Evolutionary conservation across 495 filamentous ascomycete species (phyloP).

Genomic region (Cenococcum geophilum): DNA sequence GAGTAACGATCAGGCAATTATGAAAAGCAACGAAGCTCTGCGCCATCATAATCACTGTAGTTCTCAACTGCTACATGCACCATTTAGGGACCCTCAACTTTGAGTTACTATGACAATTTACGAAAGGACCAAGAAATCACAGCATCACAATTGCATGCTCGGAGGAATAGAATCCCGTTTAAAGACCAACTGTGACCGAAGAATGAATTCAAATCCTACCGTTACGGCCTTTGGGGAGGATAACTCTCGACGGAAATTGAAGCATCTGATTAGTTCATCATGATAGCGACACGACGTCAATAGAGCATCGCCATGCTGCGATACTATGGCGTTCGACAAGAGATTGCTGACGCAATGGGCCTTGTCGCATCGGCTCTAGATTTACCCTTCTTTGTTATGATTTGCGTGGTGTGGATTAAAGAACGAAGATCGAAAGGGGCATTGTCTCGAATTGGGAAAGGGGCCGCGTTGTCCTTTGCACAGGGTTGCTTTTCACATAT

Average conservation of each 20-base stretch:
- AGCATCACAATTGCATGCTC: neutral
- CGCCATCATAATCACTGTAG: neutral
- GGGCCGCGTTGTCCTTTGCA: neutral
- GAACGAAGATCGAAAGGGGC: neutral
- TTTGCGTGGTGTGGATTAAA: neutral
- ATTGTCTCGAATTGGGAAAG: conserved; percentile 15
- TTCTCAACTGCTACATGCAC: neutral
- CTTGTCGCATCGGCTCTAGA: conserved; percentile 14
- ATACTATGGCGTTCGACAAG: conserved; percentile 26
- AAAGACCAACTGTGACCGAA: neutral
- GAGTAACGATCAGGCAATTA: too few relatives aligned
- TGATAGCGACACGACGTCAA: conserved; percentile 15
- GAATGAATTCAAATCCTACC: neutral
- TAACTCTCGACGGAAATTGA: neutral
- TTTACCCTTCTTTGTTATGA: conserved; percentile 19
- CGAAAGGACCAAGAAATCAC: neutral
- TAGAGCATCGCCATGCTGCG: conserved; percentile 28
- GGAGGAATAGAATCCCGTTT: neutral
- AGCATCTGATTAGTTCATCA: neutral
- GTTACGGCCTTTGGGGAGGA: neutral
- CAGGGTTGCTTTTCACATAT: neutral
- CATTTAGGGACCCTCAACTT: neutral
- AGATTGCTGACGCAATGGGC: conserved; percentile 21
- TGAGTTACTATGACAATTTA: neutral
- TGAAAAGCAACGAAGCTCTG: too few relatives aligned